These are phyloP conservation scores for Aspergillus puulaauensis DNA, from an alignment of 2,329 filamentous ascomycete species.

Conservation along the genomic window DNA sequence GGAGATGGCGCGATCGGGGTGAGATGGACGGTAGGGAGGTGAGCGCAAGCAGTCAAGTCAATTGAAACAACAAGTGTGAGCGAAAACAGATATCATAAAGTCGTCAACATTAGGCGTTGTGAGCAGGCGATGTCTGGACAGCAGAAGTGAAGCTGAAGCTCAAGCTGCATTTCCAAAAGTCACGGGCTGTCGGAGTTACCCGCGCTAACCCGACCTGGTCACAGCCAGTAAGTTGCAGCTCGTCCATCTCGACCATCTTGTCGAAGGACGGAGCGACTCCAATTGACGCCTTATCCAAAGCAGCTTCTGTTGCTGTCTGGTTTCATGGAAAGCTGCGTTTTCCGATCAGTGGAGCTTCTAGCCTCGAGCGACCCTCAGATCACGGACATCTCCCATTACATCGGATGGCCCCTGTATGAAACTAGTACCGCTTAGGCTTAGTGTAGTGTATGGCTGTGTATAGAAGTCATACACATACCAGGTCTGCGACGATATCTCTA, in stretches of 20 bases:
- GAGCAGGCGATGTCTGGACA: background rate
- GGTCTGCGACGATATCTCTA: no score
- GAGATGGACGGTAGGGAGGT: background rate
- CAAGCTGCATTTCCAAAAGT: background rate
- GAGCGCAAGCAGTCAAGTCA: background rate
- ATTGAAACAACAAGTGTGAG: background rate
- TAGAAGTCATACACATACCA: no score
- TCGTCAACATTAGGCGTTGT: background rate
- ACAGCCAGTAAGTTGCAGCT: no score
- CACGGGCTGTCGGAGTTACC: slow-evolving; percentile 5
- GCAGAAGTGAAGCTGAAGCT: background rate
- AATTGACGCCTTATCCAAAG: background rate
- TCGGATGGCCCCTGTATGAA: no score
- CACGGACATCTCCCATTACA: no score
- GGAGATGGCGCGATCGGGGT: background rate
- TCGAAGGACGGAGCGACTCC: background rate
- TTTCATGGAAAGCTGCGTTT: background rate
- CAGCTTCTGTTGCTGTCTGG: background rate
- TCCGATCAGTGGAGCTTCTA: background rate
- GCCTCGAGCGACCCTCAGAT: no score
- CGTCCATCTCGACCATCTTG: no score
- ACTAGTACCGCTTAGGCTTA: no score
- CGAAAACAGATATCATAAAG: background rate
- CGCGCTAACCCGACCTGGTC: background rate
- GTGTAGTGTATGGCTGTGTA: no score